Base-by-base conservation (phyloP, 345 rosid species). In the Kandelia obovata region DNA sequence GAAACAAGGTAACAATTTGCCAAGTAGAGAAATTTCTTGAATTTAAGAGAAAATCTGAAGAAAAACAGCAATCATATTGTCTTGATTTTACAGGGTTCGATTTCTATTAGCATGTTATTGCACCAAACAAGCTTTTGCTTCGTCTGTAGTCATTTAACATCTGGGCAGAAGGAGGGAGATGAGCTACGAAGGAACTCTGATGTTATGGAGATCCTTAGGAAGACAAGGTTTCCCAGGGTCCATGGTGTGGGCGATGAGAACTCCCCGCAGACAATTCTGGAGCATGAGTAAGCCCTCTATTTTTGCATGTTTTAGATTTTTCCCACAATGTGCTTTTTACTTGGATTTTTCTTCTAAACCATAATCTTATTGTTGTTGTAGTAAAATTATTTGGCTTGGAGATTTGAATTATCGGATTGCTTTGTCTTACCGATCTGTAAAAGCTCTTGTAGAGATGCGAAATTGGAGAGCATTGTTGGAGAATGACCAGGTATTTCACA, bases 121-220 rank as follows among this genome's bases (percentile, higher is more conserved):
- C 92, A 95, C 79, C 92, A 86, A 75, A 92, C 99, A 32, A 95
- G 87, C 86, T 92, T 95, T 79, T 95, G 99, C 87, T 95, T 95
- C 84, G 62, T 95, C 77, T 95, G 99, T 77, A 92, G 91, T 75
- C 99, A 95, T 81, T 83, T 95, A 78, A 92, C 96, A 39, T 92
- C 99, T 7, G 99, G 99, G 61, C 96, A 95, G 84, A 95, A 90
- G 88, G 99, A 92, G 71, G 99, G 99, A 25, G 98, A 92, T 43
- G 99, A 92, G 79, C 81, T 90, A 9, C 83, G 98, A 72, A 83
- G 99, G 79, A 95, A 95, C 65, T 92, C 98, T 46, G 99, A 95
- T 70, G 99, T 95, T 58, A 76, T 92, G 91, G 98, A 95, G 89
- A 95, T 95, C 72, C 88, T 95, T 31, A 86, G 87, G 81, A 95